Evolutionary conservation across 257 asterid genomes (phyloP).

Genomic region (Lithospermum erythrorhizon): DNA sequence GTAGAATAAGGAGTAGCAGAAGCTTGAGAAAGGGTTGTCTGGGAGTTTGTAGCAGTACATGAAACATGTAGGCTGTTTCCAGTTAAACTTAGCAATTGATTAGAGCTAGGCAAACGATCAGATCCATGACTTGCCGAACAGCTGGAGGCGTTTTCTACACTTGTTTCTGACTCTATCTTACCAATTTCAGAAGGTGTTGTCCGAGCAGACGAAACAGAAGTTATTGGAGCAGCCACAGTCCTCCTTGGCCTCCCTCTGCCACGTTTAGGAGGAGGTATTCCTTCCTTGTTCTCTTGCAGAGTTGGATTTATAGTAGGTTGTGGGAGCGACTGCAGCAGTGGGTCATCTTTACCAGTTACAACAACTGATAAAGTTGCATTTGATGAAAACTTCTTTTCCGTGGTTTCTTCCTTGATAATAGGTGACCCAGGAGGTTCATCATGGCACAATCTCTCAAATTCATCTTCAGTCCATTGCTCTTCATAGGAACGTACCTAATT

Average conservation of each 20-base stretch:
- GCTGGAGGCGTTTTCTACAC: conserved; percentile 10
- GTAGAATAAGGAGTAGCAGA: conserved; percentile 35
- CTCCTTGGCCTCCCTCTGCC: conserved; percentile 99
- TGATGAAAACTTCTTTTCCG: conserved; percentile 33
- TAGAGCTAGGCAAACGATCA: conserved; percentile 24
- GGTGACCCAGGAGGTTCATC: conserved; percentile 79
- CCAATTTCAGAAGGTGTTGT: conserved; percentile 14
- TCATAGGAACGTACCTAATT: conserved; percentile 84
- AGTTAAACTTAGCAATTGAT: conserved; percentile 25
- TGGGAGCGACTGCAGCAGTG: conserved; percentile 28
- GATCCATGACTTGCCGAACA: conserved; percentile 21
- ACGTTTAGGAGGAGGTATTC: conserved; percentile 65
- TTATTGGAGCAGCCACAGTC: conserved; percentile 17
- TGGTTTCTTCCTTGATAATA: conserved; percentile 35
- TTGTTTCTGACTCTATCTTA: conserved; percentile 10
- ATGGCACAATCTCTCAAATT: conserved; percentile 88
- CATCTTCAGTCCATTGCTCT: conserved; percentile 98
- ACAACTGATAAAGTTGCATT: conserved; percentile 21
- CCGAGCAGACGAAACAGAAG: conserved; percentile 14
- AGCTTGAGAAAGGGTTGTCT: conserved; percentile 26
- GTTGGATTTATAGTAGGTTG: conserved; percentile 27
- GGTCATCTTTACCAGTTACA: conserved; percentile 18
- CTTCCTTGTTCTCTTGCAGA: conserved; percentile 30
- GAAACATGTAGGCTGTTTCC: conserved; percentile 29
- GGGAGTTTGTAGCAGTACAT: conserved; percentile 26